phyloP scores from a whole-genome alignment of 768 basidiomycete genomes.

The Lentinula guzmanii region DNA sequence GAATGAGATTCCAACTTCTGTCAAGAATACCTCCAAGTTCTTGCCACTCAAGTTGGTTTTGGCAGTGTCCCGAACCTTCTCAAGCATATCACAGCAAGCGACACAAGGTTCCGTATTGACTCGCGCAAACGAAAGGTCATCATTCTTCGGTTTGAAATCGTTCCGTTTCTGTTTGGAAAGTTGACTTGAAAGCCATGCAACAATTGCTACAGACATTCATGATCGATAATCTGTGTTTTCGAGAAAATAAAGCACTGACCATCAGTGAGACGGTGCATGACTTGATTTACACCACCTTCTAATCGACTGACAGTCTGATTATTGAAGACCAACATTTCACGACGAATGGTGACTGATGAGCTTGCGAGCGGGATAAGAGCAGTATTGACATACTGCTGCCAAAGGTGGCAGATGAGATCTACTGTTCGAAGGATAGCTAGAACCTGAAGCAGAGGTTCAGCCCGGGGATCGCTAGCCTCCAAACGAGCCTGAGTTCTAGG shows the following conservation, averaged over 20 bases:
- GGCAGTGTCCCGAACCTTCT: constrained; percentile 73
- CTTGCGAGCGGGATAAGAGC: constrained; percentile 85
- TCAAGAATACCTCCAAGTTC: constrained; percentile 88
- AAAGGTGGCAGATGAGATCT: constrained; percentile 90
- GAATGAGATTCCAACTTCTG: constrained; percentile 91
- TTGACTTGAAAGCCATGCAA: constrained; percentile 68
- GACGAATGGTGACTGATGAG: constrained; percentile 77
- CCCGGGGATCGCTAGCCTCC: constrained; percentile 67
- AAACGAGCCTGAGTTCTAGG: constrained; percentile 64
- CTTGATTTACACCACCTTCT: constrained; percentile 74
- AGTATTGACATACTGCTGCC: constrained; percentile 94
- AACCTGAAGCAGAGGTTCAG: constrained; percentile 73
- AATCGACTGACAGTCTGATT: constrained; percentile 80
- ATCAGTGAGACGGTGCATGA: constrained; percentile 80
- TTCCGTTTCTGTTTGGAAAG: constrained; percentile 91
- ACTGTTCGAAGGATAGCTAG: constrained; percentile 61
- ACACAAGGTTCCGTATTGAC: constrained; percentile 93
- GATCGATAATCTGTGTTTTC: not conserved
- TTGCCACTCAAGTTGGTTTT: constrained; percentile 81
- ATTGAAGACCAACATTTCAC: constrained; percentile 92
- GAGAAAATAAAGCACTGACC: constrained; percentile 38
- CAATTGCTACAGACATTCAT: constrained; percentile 40
- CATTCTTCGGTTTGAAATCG: constrained; percentile 96
- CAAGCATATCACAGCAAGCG: constrained; percentile 78
- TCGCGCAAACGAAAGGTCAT: constrained; percentile 90